Conservation (phyloP, 176 grass and related monocot genomes). For the Tillandsia leiboldiana region DNA sequence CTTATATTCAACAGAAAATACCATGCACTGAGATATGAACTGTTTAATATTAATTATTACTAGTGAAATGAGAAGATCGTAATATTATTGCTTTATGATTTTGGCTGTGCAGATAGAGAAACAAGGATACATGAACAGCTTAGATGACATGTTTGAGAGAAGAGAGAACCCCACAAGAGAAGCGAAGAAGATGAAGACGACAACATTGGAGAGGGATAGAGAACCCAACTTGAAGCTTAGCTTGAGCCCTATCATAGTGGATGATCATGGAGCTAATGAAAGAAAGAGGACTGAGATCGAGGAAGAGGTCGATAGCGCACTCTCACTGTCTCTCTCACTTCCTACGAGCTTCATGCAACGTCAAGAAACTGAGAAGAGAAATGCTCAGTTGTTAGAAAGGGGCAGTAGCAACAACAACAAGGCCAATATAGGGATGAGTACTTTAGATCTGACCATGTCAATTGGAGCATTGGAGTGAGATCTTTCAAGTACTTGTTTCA, state of each 20-base stretch:
- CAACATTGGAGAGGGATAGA: slow-evolving; percentile 8
- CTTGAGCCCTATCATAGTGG: slow-evolving; percentile 30
- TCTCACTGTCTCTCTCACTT: slow-evolving; percentile 57
- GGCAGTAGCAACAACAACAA: slow-evolving; percentile 38
- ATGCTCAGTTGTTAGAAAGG: slow-evolving; percentile 11
- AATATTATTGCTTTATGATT: neutral
- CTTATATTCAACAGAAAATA: too few relatives aligned
- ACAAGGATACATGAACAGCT: slow-evolving; percentile 9
- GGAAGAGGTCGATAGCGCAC: slow-evolving; percentile 34
- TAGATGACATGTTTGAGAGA: slow-evolving; percentile 3
- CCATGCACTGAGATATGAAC: too few relatives aligned
- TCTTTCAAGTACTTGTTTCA: slow-evolving; percentile 97
- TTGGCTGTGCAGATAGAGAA: slow-evolving; percentile 20
- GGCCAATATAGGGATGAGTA: slow-evolving; percentile 78
- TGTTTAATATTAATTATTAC: too few relatives aligned
- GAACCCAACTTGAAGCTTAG: slow-evolving; percentile 52
- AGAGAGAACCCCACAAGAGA: slow-evolving; percentile 7
- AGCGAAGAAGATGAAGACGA: slow-evolving; percentile 25
- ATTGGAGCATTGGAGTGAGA: slow-evolving; percentile 99
- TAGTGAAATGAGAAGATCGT: too few relatives aligned
- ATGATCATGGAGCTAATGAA: slow-evolving; percentile 13
- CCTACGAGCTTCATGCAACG: slow-evolving; percentile 18
- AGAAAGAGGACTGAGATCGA: slow-evolving; percentile 10
- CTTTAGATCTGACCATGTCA: slow-evolving; percentile 99
- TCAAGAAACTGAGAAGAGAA: neutral